phyloP scores from a whole-genome alignment of 2,329 filamentous ascomycete genomes.

The Dactylellina leptospora region DNA sequence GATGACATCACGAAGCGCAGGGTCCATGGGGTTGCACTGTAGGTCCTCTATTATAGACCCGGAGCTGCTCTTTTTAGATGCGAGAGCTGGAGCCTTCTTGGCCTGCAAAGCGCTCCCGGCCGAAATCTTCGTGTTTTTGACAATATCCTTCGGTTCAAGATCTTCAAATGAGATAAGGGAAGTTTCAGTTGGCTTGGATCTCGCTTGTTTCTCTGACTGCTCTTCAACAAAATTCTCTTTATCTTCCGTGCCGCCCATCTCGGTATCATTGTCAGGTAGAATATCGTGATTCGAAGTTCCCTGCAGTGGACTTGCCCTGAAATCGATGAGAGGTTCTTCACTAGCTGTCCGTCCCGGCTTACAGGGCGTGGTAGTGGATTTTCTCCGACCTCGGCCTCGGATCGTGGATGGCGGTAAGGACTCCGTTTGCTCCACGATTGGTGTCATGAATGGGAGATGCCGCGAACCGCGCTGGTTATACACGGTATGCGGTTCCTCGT shows the following conservation, averaged over 20 bases:
- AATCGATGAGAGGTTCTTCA: conserved; percentile 57
- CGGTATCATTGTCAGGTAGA: conserved; percentile 59
- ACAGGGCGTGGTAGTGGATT: conserved; percentile 55
- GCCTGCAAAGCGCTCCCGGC: conserved; percentile 53
- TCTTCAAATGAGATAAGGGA: conserved; percentile 50
- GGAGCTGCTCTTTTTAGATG: conserved; percentile 64
- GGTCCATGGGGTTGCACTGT: conserved; percentile 89
- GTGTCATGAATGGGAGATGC: conserved; percentile 96
- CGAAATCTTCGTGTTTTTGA: conserved; percentile 26
- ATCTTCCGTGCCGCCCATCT: conserved; percentile 63
- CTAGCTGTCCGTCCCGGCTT: conserved; percentile 57
- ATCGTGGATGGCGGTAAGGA: conserved; percentile 62
- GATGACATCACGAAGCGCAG: conserved; percentile 76
- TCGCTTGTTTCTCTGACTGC: conserved; percentile 57
- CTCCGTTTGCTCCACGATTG: conserved; percentile 95
- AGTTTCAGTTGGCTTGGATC: conserved; percentile 31
- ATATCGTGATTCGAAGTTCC: conserved; percentile 66
- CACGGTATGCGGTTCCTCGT: conserved; percentile 57
- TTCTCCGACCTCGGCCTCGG: conserved; percentile 54
- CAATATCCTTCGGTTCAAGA: conserved; percentile 26
- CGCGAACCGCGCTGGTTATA: conserved; percentile 68
- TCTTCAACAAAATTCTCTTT: conserved; percentile 36
- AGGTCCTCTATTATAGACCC: conserved; percentile 74
- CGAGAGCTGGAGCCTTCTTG: conserved; percentile 40
- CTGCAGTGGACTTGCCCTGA: conserved; percentile 74